Percentiles rank a stretch among this genome's conserved stretches.
phyloP scores from a whole-genome alignment of 306 rosid genomes.

The Quercus parvula region DNA sequence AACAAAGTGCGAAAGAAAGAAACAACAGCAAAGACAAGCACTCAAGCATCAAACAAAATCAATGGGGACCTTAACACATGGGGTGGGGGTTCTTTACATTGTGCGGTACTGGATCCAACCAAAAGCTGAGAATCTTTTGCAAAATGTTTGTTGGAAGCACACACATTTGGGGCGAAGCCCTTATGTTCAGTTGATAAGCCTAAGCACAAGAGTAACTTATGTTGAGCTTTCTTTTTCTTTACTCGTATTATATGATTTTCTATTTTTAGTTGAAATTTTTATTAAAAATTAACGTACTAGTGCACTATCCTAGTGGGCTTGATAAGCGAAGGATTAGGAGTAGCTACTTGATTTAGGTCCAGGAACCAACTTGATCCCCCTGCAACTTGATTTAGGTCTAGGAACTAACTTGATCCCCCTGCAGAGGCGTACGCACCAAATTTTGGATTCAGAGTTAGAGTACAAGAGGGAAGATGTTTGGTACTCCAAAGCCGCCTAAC shows the following conservation, averaged over 20 bases:
- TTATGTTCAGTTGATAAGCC: not conserved
- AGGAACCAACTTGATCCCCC: no score
- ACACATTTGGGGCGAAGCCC: conserved; percentile 7
- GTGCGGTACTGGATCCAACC: conserved; percentile 57
- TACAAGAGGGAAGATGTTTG: no score
- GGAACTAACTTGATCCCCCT: no score
- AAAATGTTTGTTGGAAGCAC: conserved; percentile 42
- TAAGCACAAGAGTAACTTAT: not conserved
- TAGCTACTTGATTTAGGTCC: no score
- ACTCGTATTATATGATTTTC: not conserved
- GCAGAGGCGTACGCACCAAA: no score
- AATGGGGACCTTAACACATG: conserved; percentile 97
- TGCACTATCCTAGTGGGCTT: no score
- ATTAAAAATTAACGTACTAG: not conserved
- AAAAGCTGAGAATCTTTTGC: conserved; percentile 59
- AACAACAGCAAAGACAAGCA: conserved; percentile 70
- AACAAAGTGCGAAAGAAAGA: conserved; percentile 45
- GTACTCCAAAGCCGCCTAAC: no score
- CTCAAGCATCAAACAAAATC: conserved; percentile 49
- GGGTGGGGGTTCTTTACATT: conserved; percentile 51
- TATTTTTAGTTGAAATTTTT: not conserved
- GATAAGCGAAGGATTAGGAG: no score
- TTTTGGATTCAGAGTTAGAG: no score
- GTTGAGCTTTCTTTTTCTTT: not conserved
- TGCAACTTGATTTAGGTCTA: no score